Evolutionary conservation across 345 rosid species (phyloP), one percentile per base, ranked within the genome.

Genomic region (Iberis pinnata): DNA sequence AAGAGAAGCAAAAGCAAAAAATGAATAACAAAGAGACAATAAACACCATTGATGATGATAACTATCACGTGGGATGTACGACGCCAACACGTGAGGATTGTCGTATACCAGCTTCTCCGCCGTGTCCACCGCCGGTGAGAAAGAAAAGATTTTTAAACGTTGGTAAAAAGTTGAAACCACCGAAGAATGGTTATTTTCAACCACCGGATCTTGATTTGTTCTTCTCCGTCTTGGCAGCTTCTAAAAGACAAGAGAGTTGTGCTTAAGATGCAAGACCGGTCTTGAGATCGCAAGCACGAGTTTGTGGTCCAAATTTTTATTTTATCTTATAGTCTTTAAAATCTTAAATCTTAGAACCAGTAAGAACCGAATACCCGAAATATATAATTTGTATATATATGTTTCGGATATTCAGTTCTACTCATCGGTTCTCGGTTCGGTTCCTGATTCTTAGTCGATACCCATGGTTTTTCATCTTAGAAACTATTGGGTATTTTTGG

Each of bases 171-270:
- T 50, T 41, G 16, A 65, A 54, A 18, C 80, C 82, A 4, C 95
- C 88, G 0, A 76, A 68, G 60, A 70, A 75, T 0, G 88, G 82
- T 0, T 86, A 74, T 54, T 86, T 86, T 66, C 72, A 71, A 33
- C 84, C 88, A 7, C 88, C 95, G 15, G 92, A 83, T 64, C 78
- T 86, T 3, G 92, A 86, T 17, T 64, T 64, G 27, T 32, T 86
- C 19, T 80, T 86, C 45, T 32, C 74, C 54, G 26, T 1, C 59
- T 44, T 38, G 19, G 68, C 43, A 27, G 32, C 71, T 13, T 44
- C 71, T 2, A 59, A 48, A 16, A 53, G 49, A n/a, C 71, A 18
- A 44, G 31, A 53, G 46, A 26, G 49, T 8, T 26, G 29, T 8
- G 29, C 8, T 26, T 26, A 26, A 26, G 4, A 26, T 26, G 29